Base-by-base conservation (phyloP, 202 grass and related monocot species). In the Thinopyrum obtusiflorum region DNA sequence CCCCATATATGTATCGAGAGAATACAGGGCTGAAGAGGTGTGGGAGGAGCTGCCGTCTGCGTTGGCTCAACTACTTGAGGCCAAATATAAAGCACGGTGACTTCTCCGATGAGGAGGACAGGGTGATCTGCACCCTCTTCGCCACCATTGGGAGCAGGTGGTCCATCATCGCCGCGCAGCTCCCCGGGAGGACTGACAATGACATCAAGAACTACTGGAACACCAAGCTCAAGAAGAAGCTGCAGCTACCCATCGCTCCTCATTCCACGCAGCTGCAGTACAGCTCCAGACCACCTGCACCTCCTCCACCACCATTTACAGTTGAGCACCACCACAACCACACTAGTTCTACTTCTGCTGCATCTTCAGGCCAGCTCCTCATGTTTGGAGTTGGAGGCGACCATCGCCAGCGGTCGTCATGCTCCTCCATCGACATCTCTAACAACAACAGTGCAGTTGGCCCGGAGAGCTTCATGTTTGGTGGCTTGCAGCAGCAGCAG, bases 181-280 rank as follows among this genome's bases (percentile, higher is more conserved):
- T 97, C 39, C 90, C 90, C 0, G 95, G 95, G 2, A 51, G 95
- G 76, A 97, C 95, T 20, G 95, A 97, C 90, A 97, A 97, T 49
- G 92, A 97, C 66, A 90, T 97, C 69, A 97, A 97, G 86, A 97
- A 97, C 77, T 97, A 93, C 80, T 97, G 94, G 92, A 97, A 91
- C 82, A 91, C 89, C 78, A 91, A 91, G 73, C 89, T 91, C 65
- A 91, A 91, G 82, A 91, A 91, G 86, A 91, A 91, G 49, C 17
- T 53, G 6, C 49, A 53, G 15, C 53, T 57, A 7, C 53, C 21
- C 53, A 57, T 57, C 53, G 18, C 53, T n/a, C 53, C 42, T 29
- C 28, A 29, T 1, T 29, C 28, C 28, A 29, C 40, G 7, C 53
- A 57, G 49, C 15, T 17, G 49, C 49, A 53, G 18, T 21, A 57